Base-by-base conservation (phyloP, 768 basidiomycete species). In the Cyclocybe aegerita region DNA sequence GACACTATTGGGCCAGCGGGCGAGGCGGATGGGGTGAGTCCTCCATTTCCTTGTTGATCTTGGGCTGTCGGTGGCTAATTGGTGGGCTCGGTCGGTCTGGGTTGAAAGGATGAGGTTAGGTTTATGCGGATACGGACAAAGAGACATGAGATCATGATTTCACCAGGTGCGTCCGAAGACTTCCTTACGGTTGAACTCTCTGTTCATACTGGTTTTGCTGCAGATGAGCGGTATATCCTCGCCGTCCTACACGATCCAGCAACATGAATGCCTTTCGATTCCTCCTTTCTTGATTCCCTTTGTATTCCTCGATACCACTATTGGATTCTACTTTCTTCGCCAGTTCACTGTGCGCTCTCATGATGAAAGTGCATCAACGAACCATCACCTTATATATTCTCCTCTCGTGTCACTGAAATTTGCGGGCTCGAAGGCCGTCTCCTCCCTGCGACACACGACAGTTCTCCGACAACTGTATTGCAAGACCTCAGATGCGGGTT, bases 81-180 rank as follows among this genome's bases (percentile, higher is more conserved):
- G 9, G 15, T 29, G 29, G 29, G 7, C 10, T 10, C 31, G 3
- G 36, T 33, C 23, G 23, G 23, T 23, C 23, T 23, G 23, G 23
- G 29, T 23, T 8, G 47, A 3, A 57, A 95, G 92, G 93, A 95
- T 63, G 87, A 91, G 17, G 77, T 96, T 39, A 81, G 83, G 52
- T 91, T 96, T 61, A 84, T 97, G 81, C 75, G 93, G 50, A 93
- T 96, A 70, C 81, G 94, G 43, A 96, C 94, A 51, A 90, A 83
- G 64, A 79, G 88, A 45, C 94, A 97, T 65, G 94, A 96, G 63
- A 74, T 97, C 50, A 90, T 97, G 87, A 93, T 97, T 53, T 91
- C 94, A 2, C 94, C 94, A 49, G 90, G 94, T 92, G 23, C 2
- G 23, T 23, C 23, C 23, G 23, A 46, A 29, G 86, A 62, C 6